Conservation (phyloP, 257 asterid genomes). For the Apocynum venetum region DNA sequence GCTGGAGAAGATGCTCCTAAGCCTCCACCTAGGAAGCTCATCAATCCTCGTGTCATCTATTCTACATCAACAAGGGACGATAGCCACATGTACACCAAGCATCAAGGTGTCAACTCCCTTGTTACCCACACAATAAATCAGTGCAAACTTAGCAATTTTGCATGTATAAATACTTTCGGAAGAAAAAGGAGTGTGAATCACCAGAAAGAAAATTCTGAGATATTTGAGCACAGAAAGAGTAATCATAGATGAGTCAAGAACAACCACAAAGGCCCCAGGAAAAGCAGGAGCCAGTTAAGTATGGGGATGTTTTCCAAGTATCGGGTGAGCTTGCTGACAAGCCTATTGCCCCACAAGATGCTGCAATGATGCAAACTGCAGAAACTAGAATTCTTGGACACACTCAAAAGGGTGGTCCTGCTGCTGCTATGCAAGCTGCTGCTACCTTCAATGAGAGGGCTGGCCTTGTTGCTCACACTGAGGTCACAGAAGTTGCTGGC, state of each 20-base stretch:
- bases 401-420: conserved; percentile 52
- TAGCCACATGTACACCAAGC: conserved; percentile 6
- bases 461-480: conserved; percentile 46
- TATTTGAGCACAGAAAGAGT: background rate
- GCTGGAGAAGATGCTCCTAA: background rate
- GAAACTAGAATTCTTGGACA: conserved; percentile 48
- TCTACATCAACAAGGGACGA: background rate
- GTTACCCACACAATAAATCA: background rate
- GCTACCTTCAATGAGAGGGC: conserved; percentile 48
- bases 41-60: too few relatives aligned
- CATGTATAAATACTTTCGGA: background rate
- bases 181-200: background rate
- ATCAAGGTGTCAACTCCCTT: background rate
- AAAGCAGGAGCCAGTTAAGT: conserved; percentile 41
- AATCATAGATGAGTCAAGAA: conserved; percentile 44
- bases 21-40: background rate
- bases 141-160: background rate
- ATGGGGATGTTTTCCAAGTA: conserved; percentile 55
- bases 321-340: conserved; percentile 48
- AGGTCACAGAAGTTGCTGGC: conserved; percentile 34
- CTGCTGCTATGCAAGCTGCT: conserved; percentile 60
- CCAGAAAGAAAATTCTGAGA: background rate
- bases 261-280: conserved; percentile 35
- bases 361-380: conserved; percentile 70
- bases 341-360: conserved; percentile 59